Base-by-base conservation (phyloP, 1,139 yeast species). In the Pichia sp. region DNA sequence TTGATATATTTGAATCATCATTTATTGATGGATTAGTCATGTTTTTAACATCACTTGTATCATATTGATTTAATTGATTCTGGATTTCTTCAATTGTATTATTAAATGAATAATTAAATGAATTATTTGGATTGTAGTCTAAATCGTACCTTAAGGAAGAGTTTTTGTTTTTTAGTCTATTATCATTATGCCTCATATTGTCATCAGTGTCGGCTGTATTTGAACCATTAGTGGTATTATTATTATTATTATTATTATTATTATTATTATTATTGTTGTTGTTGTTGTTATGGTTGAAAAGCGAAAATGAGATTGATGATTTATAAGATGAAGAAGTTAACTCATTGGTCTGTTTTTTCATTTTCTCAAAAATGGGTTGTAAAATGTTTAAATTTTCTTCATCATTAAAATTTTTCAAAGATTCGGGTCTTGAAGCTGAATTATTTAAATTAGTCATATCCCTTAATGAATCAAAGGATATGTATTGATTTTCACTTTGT, bases 401-500 rank as follows among this genome's bases (percentile, higher is more conserved):
- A 39, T 35, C 24, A 35, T 35, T 35, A 13, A 32, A 32, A 23
- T 35, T 40, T 22, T 40, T 40, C 11, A 43, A 29, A 11, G 47
- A 40, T 13, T 30, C 45, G 6, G 41, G 22, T 20, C 16, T 24
- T 22, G 39, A 36, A 15, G 26, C 18, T 9, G 39, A 36, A 20
- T 35, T 35, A 22, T 35, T 35, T 13, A 35, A 35, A 20, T 12
- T 35, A 4, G 39, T 22, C 47, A 47, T 44, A 40, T 55, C 63
- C 39, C 57, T 59, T 23, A 70, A 60, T 3, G 70, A 61, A 24
- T 66, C 67, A 54, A 69, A 70, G 2, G 74, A 70, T 7, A 69
- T 60, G 52, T 70, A 70, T 25, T 67, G 70, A 7, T 65, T 53
- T 35, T 36, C 24, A 20, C 22, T 22, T 12, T 36, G 7, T 9